Conservation (phyloP, 1,139 yeast species). For the Kurtzmaniella natalensis region DNA sequence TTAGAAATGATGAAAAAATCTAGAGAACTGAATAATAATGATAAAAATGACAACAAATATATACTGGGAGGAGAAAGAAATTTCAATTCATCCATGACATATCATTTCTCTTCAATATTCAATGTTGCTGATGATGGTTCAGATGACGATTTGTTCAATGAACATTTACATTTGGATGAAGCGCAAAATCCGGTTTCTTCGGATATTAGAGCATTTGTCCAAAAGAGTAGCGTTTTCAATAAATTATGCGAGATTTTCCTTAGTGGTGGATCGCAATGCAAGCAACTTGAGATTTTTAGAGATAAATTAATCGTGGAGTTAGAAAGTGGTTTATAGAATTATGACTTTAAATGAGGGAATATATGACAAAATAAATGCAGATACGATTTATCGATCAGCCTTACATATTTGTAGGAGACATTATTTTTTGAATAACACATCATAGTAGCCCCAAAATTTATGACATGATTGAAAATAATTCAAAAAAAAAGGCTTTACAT, state of each 20-base stretch:
- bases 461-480: too few species aligned
- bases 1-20: background rate
- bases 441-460: too few species aligned
- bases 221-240: background rate
- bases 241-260: background rate
- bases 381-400: too few species aligned
- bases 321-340: too few species aligned
- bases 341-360: too few species aligned
- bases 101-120: slow-evolving; percentile 8
- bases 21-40: background rate
- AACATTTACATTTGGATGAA: slow-evolving; percentile 2
- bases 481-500: too few species aligned
- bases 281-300: background rate
- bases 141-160: slow-evolving; percentile 8
- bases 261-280: background rate
- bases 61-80: slow-evolving; percentile 1
- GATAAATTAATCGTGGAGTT: background rate
- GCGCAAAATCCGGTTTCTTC: background rate
- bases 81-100: slow-evolving; percentile 5
- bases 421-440: too few species aligned
- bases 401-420: too few species aligned
- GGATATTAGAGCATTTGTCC: background rate
- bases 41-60: background rate
- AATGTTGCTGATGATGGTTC: slow-evolving; percentile 6
- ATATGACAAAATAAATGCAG: too few species aligned